Conservation (phyloP, 2,329 filamentous ascomycete species). For the Magnaporthiopsis incrustans region DNA sequence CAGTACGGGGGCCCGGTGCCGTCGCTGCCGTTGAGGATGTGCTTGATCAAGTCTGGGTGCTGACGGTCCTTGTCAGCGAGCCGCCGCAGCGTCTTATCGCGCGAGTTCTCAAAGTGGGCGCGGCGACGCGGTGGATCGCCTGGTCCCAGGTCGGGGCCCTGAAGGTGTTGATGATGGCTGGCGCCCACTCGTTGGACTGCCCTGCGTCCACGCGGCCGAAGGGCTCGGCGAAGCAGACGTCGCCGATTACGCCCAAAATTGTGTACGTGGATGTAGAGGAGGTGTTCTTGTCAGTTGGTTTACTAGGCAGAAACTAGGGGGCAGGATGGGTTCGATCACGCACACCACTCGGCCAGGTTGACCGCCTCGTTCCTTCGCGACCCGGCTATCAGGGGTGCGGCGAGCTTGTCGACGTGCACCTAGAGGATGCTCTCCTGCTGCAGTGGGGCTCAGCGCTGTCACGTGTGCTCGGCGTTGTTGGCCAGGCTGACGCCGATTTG, state of each 20-base stretch:
- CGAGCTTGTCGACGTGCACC: constrained; percentile 17
- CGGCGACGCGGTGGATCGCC: no score
- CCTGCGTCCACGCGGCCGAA: constrained; percentile 26
- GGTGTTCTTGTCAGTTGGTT: no score
- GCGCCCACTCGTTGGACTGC: constrained; percentile 18
- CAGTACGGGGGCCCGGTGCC: constrained; percentile 15
- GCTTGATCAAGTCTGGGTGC: constrained; percentile 17
- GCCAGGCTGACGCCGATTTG: constrained; percentile 12
- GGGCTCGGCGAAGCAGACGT: constrained; percentile 35
- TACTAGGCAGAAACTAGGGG: constrained; percentile 2
- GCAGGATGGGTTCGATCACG: neutral
- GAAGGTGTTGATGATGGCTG: constrained; percentile 17
- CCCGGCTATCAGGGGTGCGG: neutral
- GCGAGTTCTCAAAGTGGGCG: constrained; percentile 16
- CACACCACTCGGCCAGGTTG: no score
- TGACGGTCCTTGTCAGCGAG: constrained; percentile 14
- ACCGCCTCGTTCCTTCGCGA: no score
- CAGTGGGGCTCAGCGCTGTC: constrained; percentile 23
- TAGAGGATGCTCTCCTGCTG: constrained; percentile 26
- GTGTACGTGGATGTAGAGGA: constrained; percentile 19
- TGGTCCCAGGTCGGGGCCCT: constrained; percentile 17
- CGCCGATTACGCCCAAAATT: constrained; percentile 35
- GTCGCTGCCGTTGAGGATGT: constrained; percentile 18
- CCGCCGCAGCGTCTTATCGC: constrained; percentile 15
- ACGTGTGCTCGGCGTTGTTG: constrained; percentile 21